These are phyloP conservation scores for Pichia sp. DNA, from an alignment of 1,139 yeast genomes.

Conservation along the genomic window DNA sequence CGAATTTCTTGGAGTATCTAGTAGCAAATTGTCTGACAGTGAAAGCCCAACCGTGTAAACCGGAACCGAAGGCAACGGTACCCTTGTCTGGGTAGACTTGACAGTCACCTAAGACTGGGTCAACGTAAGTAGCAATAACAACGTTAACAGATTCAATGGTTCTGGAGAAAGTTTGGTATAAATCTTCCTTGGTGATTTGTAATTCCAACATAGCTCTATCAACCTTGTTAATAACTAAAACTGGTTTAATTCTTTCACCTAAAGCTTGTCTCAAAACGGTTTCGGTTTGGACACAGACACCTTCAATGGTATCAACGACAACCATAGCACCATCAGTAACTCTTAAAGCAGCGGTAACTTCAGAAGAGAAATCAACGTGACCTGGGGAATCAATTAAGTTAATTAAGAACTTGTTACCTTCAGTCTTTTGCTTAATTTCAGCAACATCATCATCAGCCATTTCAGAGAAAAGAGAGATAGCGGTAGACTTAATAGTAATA, in stretches of 20 bases:
- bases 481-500: slow-evolving; percentile 98
- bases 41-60: slow-evolving; percentile 99
- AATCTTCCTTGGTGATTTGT: slow-evolving; percentile 98
- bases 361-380: slow-evolving; percentile 99
- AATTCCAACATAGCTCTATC: slow-evolving; percentile 99
- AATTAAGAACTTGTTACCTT: slow-evolving; percentile 89
- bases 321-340: slow-evolving; percentile 99
- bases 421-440: slow-evolving; percentile 94
- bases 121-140: slow-evolving; percentile 92
- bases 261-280: slow-evolving; percentile 99
- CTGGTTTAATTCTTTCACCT: slow-evolving; percentile 99
- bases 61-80: slow-evolving; percentile 99
- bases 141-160: slow-evolving; percentile 99
- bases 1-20: slow-evolving; percentile 98
- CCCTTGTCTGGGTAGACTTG: slow-evolving; percentile 99
- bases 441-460: slow-evolving; percentile 86
- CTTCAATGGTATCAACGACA: slow-evolving; percentile 98
- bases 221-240: slow-evolving; percentile 96
- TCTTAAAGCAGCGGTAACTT: slow-evolving; percentile 99
- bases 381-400: slow-evolving; percentile 99
- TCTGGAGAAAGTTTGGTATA: slow-evolving; percentile 97
- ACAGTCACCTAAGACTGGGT: slow-evolving; percentile 85
- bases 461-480: slow-evolving; percentile 91
- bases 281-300: slow-evolving; percentile 99
- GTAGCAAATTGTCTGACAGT: slow-evolving; percentile 98